Evolutionary conservation across 352 stramenopile species (phyloP).

Genomic region (Phytophthora constricta): DNA sequence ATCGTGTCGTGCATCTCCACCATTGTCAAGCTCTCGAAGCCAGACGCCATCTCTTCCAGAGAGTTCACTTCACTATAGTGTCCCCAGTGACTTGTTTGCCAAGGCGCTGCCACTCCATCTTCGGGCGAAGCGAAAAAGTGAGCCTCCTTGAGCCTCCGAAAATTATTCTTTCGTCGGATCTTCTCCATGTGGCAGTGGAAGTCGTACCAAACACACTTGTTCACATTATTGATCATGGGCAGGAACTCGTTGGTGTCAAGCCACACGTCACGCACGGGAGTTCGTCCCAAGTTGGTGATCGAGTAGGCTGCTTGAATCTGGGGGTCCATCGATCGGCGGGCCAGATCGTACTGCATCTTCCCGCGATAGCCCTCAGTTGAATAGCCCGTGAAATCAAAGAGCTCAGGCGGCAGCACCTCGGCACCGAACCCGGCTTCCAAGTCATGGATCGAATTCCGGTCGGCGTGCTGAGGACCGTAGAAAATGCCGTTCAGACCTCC

Average conservation of each 20-base stretch:
- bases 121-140: conserved; percentile 56
- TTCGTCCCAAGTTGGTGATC: conserved; percentile 23
- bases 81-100: conserved; percentile 39
- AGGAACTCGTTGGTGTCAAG: conserved; percentile 33
- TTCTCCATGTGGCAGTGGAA: conserved; percentile 30
- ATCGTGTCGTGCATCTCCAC: conserved; percentile 16
- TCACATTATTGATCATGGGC: conserved; percentile 44
- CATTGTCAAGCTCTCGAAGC: conserved; percentile 25
- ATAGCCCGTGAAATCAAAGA: conserved; percentile 50
- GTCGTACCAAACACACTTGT: conserved; percentile 20
- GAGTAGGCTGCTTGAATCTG: conserved; percentile 27
- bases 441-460: conserved; percentile 23
- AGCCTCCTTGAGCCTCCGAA: conserved; percentile 38
- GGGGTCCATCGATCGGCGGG: conserved; percentile 21
- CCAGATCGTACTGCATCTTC: conserved; percentile 47
- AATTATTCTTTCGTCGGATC: conserved; percentile 38
- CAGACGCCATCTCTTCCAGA: conserved; percentile 16
- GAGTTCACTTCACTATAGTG: conserved; percentile 32
- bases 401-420: conserved; percentile 9
- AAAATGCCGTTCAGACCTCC: conserved; percentile 55
- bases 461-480: conserved; percentile 44
- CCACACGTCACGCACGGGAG: conserved; percentile 30
- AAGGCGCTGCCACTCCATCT: conserved; percentile 46
- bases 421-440: conserved; percentile 32
- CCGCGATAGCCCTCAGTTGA: conserved; percentile 25